Conservation (phyloP, 2,329 filamentous ascomycete species). For the Aaosphaeria arxii region DNA sequence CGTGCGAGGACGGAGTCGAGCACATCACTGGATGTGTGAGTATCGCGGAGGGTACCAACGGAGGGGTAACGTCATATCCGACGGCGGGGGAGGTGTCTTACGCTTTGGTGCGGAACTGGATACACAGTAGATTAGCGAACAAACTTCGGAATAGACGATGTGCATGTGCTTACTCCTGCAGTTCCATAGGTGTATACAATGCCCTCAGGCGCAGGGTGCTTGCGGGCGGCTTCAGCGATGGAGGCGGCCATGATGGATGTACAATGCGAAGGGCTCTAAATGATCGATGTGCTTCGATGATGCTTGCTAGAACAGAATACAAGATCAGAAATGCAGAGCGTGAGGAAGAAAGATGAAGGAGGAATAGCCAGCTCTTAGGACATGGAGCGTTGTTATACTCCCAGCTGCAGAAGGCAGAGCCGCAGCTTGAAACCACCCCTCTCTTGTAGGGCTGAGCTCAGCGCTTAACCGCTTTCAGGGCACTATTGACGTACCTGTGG, state of each 20-base stretch:
- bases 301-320: constrained; percentile 1
- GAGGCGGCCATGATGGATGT: constrained; percentile 25
- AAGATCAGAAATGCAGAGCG: background rate
- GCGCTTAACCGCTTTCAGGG: constrained; percentile 15
- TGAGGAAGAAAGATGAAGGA: constrained; percentile 1
- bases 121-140: constrained; percentile 7
- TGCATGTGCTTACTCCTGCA: constrained; percentile 46
- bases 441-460: constrained; percentile 15
- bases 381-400: constrained; percentile 6
- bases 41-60: constrained; percentile 2
- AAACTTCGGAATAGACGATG: no score
- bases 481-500: constrained; percentile 13
- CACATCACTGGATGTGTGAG: constrained; percentile 56
- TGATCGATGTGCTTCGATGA: background rate
- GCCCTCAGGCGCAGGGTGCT: constrained; percentile 37
- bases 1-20: constrained; percentile 91
- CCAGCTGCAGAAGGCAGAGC: constrained; percentile 7
- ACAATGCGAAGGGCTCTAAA: background rate
- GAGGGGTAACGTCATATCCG: constrained; percentile 6
- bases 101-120: constrained; percentile 68
- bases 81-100: constrained; percentile 36
- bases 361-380: constrained; percentile 9
- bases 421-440: constrained; percentile 5
- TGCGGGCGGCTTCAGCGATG: constrained; percentile 27
- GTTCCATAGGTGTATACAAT: constrained; percentile 40